Evolutionary conservation across 1,284 basidiomycete species (phyloP), one percentile per base, ranked within the genome.

Genomic region (Pascua guehoae): DNA sequence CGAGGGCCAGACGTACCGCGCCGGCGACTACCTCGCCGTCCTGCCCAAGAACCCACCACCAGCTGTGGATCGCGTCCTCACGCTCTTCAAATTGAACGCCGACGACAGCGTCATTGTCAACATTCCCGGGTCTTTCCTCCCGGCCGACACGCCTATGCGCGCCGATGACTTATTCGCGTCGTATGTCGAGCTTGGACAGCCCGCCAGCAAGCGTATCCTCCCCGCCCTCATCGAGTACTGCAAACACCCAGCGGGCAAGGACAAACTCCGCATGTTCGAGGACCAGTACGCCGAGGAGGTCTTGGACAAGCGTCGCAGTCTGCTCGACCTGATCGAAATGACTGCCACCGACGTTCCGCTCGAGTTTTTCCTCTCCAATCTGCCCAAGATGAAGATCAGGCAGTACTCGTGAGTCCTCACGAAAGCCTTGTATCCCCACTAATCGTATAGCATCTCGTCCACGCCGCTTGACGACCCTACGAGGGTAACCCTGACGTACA

Each of bases 21-120:
- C 80, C 8, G 82, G 82, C 12, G 82, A 83, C 65, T 82, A 83
- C 61, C 73, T 83, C 18, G 78, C 80, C 0, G 78, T 83, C 17
- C 56, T 66, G 11, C 63, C 66, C 15, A 64, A 62, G 57, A 62
- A 62, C 54, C 56, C 58, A 4, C 17, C 36, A 12, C 40, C 39
- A 14, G 52, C 51, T 1, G 46, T 54, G 10, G 53, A 58, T 11
- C 55, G 60, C 18, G 51, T 39, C 1, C 57, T 63, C 41, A 16
- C 36, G 38, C 53, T 54, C 58, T 57, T 58, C 48, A 47, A 53
- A 39, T 51, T 58, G 47, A 40, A 53, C 12, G 24, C 16, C 36
- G 53, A 60, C 47, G 60, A 79, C 51, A 56, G 47, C 44, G 41
- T 62, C 38, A 44, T 49, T 16, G 52, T 62, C 47, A 43, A 56